Conservation (phyloP, 1,284 basidiomycete genomes). For the Sporisorium reilianum region DNA sequence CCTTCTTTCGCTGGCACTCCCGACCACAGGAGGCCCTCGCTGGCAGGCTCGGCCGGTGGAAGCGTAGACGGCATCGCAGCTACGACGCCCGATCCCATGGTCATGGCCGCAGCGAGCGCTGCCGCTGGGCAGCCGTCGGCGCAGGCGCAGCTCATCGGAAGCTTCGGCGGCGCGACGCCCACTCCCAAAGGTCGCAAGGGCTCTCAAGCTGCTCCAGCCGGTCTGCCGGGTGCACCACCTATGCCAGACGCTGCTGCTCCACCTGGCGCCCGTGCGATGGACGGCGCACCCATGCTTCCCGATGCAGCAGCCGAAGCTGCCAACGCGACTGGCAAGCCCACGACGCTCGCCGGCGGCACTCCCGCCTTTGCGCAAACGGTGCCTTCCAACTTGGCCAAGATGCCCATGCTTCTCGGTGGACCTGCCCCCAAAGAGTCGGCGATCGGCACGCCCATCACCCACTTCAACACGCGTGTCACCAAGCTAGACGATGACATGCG, state of each 20-base stretch:
- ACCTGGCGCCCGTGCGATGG: constrained; percentile 8
- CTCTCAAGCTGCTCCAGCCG: constrained; percentile 18
- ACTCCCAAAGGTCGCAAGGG: constrained; percentile 26
- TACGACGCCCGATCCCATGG: constrained; percentile 30
- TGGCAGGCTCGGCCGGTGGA: constrained; percentile 18
- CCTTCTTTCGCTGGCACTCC: constrained; percentile 22
- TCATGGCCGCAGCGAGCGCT: constrained; percentile 48
- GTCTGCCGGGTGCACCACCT: constrained; percentile 9
- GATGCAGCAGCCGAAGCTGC: constrained; percentile 40
- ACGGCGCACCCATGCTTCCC: constrained; percentile 29
- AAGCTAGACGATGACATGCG: constrained; percentile 72
- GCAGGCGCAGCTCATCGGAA: constrained; percentile 41
- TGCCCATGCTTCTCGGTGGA: constrained; percentile 67
- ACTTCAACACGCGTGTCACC: constrained; percentile 76
- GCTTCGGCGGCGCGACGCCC: constrained; percentile 22
- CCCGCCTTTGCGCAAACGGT: constrained; percentile 39
- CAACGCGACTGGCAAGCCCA: constrained; percentile 50
- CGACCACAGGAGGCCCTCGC: constrained; percentile 27
- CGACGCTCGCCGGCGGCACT: constrained; percentile 33
- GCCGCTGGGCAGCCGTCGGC: constrained; percentile 36
- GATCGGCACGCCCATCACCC: constrained; percentile 73
- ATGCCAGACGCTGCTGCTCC: constrained; percentile 4
- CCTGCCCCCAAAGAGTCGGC: constrained; percentile 64
- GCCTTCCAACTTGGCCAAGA: constrained; percentile 64
- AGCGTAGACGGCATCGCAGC: constrained; percentile 29